Conservation (phyloP, 495 filamentous ascomycete genomes). For the Cercophora sp. region DNA sequence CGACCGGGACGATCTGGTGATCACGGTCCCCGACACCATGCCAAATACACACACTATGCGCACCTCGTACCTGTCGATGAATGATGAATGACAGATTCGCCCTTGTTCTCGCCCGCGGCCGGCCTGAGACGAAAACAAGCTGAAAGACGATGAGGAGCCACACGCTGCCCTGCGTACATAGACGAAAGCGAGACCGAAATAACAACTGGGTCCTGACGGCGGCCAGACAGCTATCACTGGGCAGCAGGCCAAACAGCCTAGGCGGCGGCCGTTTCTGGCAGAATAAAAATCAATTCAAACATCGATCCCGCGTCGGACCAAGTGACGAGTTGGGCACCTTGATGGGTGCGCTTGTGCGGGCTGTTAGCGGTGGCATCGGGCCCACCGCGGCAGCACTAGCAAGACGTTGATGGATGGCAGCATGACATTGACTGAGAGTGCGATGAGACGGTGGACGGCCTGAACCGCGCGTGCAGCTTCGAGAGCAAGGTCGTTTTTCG, state of each 20-base stretch:
- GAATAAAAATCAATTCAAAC: constrained; percentile 3
- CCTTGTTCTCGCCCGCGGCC: no score
- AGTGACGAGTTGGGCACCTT: constrained; percentile 2
- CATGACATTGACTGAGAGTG: background rate
- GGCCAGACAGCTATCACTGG: constrained; percentile 4
- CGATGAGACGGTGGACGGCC: constrained; percentile 1
- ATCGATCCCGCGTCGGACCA: constrained; percentile 5
- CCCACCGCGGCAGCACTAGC: background rate
- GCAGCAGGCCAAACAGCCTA: constrained; percentile 9
- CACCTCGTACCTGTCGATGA: no score
- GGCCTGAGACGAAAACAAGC: no score
- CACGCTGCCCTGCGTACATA: no score
- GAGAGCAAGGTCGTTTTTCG: background rate
- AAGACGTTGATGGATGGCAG: background rate
- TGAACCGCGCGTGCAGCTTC: constrained; percentile 9
- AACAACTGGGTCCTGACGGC: constrained; percentile 3
- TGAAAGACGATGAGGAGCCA: constrained; percentile 4
- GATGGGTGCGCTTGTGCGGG: background rate
- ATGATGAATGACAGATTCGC: no score
- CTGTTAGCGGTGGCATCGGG: background rate
- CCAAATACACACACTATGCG: background rate
- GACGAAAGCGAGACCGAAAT: background rate
- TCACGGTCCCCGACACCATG: background rate
- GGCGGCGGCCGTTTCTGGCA: constrained; percentile 5
- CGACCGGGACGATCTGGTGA: constrained; percentile 12